Evolutionary conservation across 1,284 basidiomycete genomes (phyloP), one percentile per base, ranked within the genome.

Genomic region (Trametes sp.): DNA sequence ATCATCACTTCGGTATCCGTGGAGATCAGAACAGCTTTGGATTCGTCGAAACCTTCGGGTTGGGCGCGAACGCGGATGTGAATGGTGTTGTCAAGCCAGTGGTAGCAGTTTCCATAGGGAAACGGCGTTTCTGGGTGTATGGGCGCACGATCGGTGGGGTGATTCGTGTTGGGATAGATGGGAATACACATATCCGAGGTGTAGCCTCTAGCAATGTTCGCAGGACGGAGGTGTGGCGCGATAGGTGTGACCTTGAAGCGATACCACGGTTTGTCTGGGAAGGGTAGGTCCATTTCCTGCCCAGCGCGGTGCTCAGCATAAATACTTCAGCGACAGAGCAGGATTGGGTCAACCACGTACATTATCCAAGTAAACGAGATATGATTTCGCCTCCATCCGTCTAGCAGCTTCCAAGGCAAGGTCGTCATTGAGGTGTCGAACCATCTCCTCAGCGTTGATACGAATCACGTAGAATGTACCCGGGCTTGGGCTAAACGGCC

Each of bases 101-200:
- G 42, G 19, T 55, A 63, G 42, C 57, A 63, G 36, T 63, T 52
- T 6, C 13, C 4, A 41, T 59, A 63, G 1, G 62, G 57, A 31
- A 59, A 63, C 9, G 26, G 29, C 1, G 24, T 10, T 10, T 55
- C 26, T 0, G 61, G 24, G 13, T 9, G 16, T 3, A 63, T n/a
- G 13, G 61, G 38, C 9, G 38, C 13, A 21, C 61, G 61, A 11
- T 57, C 53, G 0, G 10, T 10, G 19, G 45, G 55, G 46, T 54
- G 51, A 1, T 21, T 1, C 5, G 42, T 24, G 28, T 62, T 62
- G 10, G 61, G 61, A 29, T 33, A 42, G 23, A 62, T 62, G 11
- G 61, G 61, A 10, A 62, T 50, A 36, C 19, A 45, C 55, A 62
- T 62, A 13, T 61, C 60, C 13, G 48, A 7, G 5, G 60, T 56